Percentiles rank a stretch among this genome's conserved stretches.
Evolutionary conservation across 1,284 basidiomycete genomes (phyloP).

Genomic region (Phaffia rhodozyma): DNA sequence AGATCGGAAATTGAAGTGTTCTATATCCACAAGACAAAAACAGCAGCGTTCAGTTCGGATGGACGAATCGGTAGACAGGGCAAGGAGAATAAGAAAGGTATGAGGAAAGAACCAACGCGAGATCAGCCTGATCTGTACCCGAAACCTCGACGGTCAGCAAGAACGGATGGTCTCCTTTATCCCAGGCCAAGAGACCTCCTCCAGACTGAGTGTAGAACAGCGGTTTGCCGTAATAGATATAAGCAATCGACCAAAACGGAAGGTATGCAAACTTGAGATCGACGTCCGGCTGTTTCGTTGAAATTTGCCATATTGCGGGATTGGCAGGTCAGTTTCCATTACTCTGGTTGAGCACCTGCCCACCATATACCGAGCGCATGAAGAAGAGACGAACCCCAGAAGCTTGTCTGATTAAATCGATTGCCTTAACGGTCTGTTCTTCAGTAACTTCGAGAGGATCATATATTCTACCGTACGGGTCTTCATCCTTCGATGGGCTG

Average conservation of each 20-base stretch:
- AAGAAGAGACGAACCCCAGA: too few species aligned
- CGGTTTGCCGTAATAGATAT: slow-evolving; percentile 3
- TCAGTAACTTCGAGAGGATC: too few species aligned
- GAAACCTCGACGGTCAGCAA: background rate
- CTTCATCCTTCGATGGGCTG: too few species aligned
- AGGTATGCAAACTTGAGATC: slow-evolving; percentile 3
- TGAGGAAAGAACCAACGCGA: too few species aligned
- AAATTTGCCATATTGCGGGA: too few species aligned
- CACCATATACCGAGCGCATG: too few species aligned
- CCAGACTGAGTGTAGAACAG: slow-evolving; percentile 1
- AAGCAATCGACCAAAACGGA: slow-evolving; percentile 11
- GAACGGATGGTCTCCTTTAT: background rate
- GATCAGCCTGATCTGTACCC: background rate
- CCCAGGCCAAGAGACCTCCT: background rate
- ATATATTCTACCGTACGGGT: too few species aligned
- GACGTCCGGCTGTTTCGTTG: background rate
- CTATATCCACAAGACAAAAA: background rate
- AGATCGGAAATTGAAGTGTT: background rate
- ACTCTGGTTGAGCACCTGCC: too few species aligned
- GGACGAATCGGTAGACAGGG: background rate
- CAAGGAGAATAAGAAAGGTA: too few species aligned
- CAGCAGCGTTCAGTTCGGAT: background rate
- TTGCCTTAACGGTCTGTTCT: too few species aligned
- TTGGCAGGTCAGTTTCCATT: too few species aligned
- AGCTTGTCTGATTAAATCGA: too few species aligned